Base-by-base conservation (phyloP, 1,139 yeast species). In the Kodamaea sp. region DNA sequence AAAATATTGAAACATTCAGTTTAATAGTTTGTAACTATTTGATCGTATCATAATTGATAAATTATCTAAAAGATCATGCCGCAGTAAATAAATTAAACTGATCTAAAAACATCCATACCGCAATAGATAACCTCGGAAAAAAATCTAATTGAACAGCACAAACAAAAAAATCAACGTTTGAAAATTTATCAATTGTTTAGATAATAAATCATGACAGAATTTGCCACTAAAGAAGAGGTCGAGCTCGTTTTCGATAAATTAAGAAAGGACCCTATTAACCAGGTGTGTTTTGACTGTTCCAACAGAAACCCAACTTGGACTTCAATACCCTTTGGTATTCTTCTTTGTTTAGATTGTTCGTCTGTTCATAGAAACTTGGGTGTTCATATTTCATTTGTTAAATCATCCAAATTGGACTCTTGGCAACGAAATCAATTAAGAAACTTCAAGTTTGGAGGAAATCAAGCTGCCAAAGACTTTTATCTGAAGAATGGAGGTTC, bases 391-490 rank as follows among this genome's bases (percentile, higher is more conserved):
- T 62, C 76, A 34, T 72, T 72, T 53, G 97, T 92, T 35, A 87
- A 90, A 58, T 87, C 96, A 28, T 81, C 95, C 32, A 88, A 87
- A 46, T 75, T 92, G 73, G 98, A 92, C 63, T 66, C 75, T 42
- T 92, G 97, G 96, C 86, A 90, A 40, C 75, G 89, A 47, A 81
- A 81, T 50, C 96, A 92, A 62, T 70, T 92, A 59, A 76, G 96
- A 56, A 80, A 88, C 58, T 88, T 92, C 77, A 89, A 90, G 58
- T 78, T 84, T 44, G 97, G 97, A 39, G 98, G 97, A 12, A 92
- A 92, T 62, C 82, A 82, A 53, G 76, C 75, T 35, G 96, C 96
- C 32, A 80, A 81, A 49, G 96, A 86, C 42, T 92, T 79, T 55
- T 85, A 85, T 60, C 62, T 78, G 51, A 86, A 86, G 62, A 81